phyloP scores from a whole-genome alignment of 2,329 filamentous ascomycete genomes.

The Aspergillus pseudoviridinutans region DNA sequence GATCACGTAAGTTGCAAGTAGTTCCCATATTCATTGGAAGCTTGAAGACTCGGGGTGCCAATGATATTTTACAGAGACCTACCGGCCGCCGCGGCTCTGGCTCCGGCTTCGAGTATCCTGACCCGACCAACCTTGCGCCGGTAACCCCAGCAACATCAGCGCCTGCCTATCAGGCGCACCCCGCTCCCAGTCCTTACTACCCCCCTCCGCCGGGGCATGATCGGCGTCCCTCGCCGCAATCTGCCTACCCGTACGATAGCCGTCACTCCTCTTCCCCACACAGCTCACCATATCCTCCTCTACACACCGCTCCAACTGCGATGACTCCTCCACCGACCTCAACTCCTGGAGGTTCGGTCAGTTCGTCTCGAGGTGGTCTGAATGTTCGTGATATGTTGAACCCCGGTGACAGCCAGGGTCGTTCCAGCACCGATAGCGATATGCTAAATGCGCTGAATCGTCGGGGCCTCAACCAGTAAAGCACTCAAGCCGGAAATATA shows the following conservation, averaged over 20 bases:
- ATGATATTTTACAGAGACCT: constrained; percentile 29
- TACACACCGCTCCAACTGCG: constrained; percentile 28
- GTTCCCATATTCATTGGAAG: constrained; percentile 10
- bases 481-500: not conserved
- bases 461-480: constrained; percentile 32
- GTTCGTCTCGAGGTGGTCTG: constrained; percentile 38
- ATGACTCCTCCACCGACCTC: constrained; percentile 30
- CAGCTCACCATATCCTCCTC: constrained; percentile 35
- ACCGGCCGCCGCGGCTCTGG: constrained; percentile 42
- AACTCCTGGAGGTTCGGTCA: constrained; percentile 20
- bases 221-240: constrained; percentile 44
- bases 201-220: constrained; percentile 33
- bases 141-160: constrained; percentile 44
- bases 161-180: constrained; percentile 41
- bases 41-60: constrained; percentile 7
- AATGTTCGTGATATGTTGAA: constrained; percentile 49
- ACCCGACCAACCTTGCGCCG: constrained; percentile 45
- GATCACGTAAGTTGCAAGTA: constrained; percentile 44
- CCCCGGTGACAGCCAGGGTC: constrained; percentile 36
- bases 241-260: constrained; percentile 40
- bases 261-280: constrained; percentile 43
- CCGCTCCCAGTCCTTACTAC: constrained; percentile 37
- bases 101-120: constrained; percentile 45
- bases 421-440: constrained; percentile 46
- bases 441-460: constrained; percentile 48